Evolutionary conservation across 2,329 filamentous ascomycete species (phyloP).

Genomic region (Acrocalymma vagum): DNA sequence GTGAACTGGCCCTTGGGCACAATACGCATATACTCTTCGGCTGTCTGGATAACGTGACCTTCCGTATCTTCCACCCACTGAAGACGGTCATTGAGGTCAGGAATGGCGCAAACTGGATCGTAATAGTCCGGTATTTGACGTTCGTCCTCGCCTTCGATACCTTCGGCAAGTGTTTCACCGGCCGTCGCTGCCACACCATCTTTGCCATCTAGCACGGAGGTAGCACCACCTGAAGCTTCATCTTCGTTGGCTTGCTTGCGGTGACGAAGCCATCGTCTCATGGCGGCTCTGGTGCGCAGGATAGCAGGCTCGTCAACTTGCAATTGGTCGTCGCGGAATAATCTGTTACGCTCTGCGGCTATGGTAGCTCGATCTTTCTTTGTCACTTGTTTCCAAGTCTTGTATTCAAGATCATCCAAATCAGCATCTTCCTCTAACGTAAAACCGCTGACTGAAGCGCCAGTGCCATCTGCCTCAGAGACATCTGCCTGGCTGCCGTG

Average conservation of each 20-base stretch:
- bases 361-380: constrained; percentile 92
- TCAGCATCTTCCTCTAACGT: constrained; percentile 78
- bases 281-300: constrained; percentile 83
- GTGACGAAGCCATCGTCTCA: constrained; percentile 86
- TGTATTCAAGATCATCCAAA: constrained; percentile 89
- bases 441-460: constrained; percentile 73
- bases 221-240: constrained; percentile 55
- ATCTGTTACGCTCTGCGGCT: constrained; percentile 82
- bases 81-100: constrained; percentile 79
- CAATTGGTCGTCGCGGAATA: constrained; percentile 86
- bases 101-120: constrained; percentile 83
- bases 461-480: constrained; percentile 83
- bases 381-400: constrained; percentile 98
- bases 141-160: constrained; percentile 85
- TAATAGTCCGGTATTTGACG: constrained; percentile 93
- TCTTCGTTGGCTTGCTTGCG: constrained; percentile 69
- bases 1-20: constrained; percentile 79
- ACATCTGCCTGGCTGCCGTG: constrained; percentile 78
- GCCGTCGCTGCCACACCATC: constrained; percentile 58
- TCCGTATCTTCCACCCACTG: constrained; percentile 91
- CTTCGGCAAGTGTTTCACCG: constrained; percentile 86
- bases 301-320: constrained; percentile 89
- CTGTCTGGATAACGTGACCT: constrained; percentile 86
- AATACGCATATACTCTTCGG: constrained; percentile 83
- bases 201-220: constrained; percentile 55